Base-by-base conservation (phyloP, 2,329 filamentous ascomycete genomes). In the Macroventuria anomochaeta region DNA sequence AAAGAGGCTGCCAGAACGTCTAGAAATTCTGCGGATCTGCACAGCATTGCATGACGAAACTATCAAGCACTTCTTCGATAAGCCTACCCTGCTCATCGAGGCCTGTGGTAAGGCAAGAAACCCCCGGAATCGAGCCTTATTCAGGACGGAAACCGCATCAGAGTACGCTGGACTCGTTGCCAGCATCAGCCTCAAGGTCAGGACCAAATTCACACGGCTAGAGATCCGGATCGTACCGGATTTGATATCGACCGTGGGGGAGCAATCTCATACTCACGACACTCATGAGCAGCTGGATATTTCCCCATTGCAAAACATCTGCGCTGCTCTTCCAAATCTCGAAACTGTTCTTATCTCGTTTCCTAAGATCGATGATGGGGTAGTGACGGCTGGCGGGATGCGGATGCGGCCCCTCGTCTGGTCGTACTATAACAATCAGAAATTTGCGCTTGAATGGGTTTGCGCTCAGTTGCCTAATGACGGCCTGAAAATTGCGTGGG, bases 11-110 rank as follows among this genome's bases (percentile, higher is more conserved):
- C 55, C 53, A 6, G 38, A 43, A 6, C 18, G 41, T n/a, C 49
- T 65, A 3, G 48, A 56, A 12, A 57, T 69, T 15, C 51, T 68
- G 56, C 55, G 57, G n/a, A 51, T 49, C 28, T 61, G 57, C 43
- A 55, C 38, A n/a, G 49, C 57, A 18, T 2, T 68, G 15, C 56
- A 63, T 39, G 7, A 46, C 15, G 66, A 69, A 56, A 52, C 58
- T 3, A 28, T 10, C 5, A 55, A 58, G 23, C 58, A 61, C 25
- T 56, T 62, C 20, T 67, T 62, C 41, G 46, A 50, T 11, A 53
- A 49, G 4, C 44, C 56, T 6, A 58, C 46, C 7, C 39, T 69
- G 6, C 59, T 51, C n/a, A 51, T 65, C 20, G 36, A 53, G 13
- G 49, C 46, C 7, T 43, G 26, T 28, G 34, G 26, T 25, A 40